These are phyloP conservation scores for Xylaria grammica DNA, from an alignment of 495 filamentous ascomycete genomes.

Conservation along the genomic window DNA sequence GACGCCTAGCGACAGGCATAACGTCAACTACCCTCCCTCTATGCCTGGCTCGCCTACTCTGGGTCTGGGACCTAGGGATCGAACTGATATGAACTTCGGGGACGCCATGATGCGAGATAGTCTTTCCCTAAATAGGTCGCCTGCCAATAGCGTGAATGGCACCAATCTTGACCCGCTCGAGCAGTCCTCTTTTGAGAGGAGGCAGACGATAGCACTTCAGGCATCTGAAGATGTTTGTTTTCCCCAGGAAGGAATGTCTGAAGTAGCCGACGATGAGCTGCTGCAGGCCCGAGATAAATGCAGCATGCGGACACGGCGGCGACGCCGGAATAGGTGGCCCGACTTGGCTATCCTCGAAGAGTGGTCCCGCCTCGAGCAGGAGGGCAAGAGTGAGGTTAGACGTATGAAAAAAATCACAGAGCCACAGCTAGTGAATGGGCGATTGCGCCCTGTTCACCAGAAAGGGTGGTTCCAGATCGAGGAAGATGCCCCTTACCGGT, in stretches of 20 bases:
- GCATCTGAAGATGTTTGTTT: constrained; percentile 94
- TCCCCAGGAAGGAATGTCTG: constrained; percentile 76
- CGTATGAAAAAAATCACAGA: constrained; percentile 91
- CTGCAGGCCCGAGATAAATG: constrained; percentile 31
- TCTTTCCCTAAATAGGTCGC: constrained; percentile 50
- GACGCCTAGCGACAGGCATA: constrained; percentile 59
- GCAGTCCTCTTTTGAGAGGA: constrained; percentile 46
- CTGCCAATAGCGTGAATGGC: constrained; percentile 51
- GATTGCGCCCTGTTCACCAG: constrained; percentile 73
- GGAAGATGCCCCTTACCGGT: constrained; percentile 90
- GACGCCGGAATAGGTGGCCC: constrained; percentile 61
- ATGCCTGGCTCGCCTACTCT: constrained; percentile 77
- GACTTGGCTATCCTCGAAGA: constrained; percentile 79
- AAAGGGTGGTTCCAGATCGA: constrained; percentile 86
- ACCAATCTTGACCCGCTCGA: constrained; percentile 38
- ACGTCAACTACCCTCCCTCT: constrained; percentile 97
- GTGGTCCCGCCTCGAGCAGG: constrained; percentile 91
- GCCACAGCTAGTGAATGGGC: constrained; percentile 86
- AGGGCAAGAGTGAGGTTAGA: constrained; percentile 83
- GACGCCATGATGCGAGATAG: constrained; percentile 76
- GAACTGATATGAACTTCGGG: constrained; percentile 67
- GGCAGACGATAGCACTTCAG: constrained; percentile 53
- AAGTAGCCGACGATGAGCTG: constrained; percentile 78
- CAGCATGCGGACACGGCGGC: constrained; percentile 49
- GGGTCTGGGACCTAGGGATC: constrained; percentile 56